Conservation (phyloP, 106 monocot species). For the Phalaenopsis equestris region DNA sequence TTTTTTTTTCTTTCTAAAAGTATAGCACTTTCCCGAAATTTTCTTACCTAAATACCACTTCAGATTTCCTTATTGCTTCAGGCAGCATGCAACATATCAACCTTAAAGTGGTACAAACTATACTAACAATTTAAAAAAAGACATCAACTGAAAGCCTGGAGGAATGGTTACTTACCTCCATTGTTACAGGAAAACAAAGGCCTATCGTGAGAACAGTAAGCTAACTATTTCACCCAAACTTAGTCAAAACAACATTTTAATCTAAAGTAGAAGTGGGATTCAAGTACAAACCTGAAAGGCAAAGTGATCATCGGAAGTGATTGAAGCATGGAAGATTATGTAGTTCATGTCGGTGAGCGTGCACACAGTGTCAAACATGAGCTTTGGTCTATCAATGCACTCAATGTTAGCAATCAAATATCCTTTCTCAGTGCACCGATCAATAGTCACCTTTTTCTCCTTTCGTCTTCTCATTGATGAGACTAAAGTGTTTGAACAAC, state of each 20-base stretch:
- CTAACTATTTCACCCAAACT: neutral
- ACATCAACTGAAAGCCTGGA: no score
- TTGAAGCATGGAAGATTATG: slow-evolving; percentile 55
- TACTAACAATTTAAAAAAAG: no score
- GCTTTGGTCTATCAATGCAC: slow-evolving; percentile 55
- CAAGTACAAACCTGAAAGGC: slow-evolving; percentile 39
- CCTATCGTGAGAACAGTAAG: neutral
- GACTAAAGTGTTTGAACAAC: neutral
- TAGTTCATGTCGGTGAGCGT: slow-evolving; percentile 64
- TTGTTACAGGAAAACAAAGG: neutral
- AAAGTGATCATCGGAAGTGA: slow-evolving; percentile 25
- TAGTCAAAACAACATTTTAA: neutral
- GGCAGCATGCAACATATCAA: no score
- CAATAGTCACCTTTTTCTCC: slow-evolving; percentile 36
- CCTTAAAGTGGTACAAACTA: no score
- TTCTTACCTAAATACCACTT: no score
- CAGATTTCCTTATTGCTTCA: no score
- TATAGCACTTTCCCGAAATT: neutral
- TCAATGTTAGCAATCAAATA: slow-evolving; percentile 53
- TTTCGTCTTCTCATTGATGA: neutral
- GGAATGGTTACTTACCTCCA: no score
- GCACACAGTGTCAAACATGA: slow-evolving; percentile 72
- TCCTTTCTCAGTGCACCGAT: slow-evolving; percentile 42
- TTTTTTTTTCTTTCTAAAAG: neutral
- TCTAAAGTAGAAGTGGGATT: neutral